These are phyloP conservation scores for Oryza meyeriana DNA, from an alignment of 176 grass and related monocot genomes.

Conservation along the genomic window DNA sequence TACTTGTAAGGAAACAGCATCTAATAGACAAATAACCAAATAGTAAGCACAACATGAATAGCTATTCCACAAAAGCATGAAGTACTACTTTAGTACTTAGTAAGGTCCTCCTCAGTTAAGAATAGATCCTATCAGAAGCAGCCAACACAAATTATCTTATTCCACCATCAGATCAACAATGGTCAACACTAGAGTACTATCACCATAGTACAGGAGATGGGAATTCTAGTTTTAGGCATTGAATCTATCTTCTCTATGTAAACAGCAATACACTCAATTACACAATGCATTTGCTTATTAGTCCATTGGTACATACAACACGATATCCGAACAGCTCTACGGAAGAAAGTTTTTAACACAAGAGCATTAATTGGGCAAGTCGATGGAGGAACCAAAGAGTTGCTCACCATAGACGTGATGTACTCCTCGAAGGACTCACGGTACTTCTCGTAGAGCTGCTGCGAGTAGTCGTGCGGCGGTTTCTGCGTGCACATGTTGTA, in stretches of 20 bases:
- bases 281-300: neutral
- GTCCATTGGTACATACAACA: neutral
- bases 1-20: neutral
- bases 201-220: neutral
- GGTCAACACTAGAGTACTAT: neutral
- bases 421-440: slow-evolving; percentile 60
- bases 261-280: neutral
- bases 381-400: neutral
- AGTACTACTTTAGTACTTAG: neutral
- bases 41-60: neutral
- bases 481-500: slow-evolving; percentile 95
- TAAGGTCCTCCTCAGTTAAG: neutral
- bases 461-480: slow-evolving; percentile 64
- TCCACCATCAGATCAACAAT: neutral
- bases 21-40: neutral
- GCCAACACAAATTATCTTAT: neutral
- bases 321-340: neutral
- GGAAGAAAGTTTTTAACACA: neutral
- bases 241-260: neutral
- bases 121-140: neutral
- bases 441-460: slow-evolving; percentile 78
- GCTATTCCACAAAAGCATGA: neutral
- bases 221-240: neutral
- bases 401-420: slow-evolving; percentile 53
- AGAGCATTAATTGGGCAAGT: neutral